A percentile compares a stretch with the other conserved stretches of the same genome.
Conservation (phyloP, 164 flowering plant genomes). For the Stephania cephalantha region DNA sequence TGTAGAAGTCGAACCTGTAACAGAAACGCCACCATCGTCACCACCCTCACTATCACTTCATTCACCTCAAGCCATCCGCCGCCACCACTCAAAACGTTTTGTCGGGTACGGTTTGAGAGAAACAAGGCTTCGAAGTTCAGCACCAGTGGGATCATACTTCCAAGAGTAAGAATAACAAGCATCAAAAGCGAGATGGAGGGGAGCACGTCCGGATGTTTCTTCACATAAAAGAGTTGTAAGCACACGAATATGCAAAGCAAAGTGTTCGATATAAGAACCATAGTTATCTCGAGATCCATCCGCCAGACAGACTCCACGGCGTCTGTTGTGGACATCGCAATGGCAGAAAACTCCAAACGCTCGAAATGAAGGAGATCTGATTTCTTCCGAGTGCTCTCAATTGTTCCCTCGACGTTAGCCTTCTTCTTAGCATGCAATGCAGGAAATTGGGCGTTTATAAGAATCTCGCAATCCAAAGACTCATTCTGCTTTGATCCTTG, state of each 20-base stretch:
- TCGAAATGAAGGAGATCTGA: constrained; percentile 50
- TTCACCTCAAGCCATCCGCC: constrained; percentile 50
- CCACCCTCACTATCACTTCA: constrained; percentile 42
- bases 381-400: constrained; percentile 40
- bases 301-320: constrained; percentile 32
- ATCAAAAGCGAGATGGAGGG: constrained; percentile 49
- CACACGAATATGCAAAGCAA: constrained; percentile 43
- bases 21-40: constrained; percentile 50
- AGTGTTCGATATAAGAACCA: constrained; percentile 55
- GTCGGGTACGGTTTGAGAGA: constrained; percentile 15
- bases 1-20: constrained; percentile 55
- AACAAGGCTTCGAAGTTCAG: constrained; percentile 58
- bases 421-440: constrained; percentile 25
- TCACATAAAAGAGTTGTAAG: constrained; percentile 46
- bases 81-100: constrained; percentile 19
- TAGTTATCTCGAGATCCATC: constrained; percentile 53
- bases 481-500: constrained; percentile 6
- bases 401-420: constrained; percentile 39
- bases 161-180: constrained; percentile 52
- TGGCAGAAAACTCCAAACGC: constrained; percentile 26
- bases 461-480: constrained; percentile 52
- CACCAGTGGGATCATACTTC: constrained; percentile 53
- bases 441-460: constrained; percentile 42
- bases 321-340: constrained; percentile 6
- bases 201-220: constrained; percentile 39